Conservation (phyloP, 768 basidiomycete species). For the Trametes meyenii region DNA sequence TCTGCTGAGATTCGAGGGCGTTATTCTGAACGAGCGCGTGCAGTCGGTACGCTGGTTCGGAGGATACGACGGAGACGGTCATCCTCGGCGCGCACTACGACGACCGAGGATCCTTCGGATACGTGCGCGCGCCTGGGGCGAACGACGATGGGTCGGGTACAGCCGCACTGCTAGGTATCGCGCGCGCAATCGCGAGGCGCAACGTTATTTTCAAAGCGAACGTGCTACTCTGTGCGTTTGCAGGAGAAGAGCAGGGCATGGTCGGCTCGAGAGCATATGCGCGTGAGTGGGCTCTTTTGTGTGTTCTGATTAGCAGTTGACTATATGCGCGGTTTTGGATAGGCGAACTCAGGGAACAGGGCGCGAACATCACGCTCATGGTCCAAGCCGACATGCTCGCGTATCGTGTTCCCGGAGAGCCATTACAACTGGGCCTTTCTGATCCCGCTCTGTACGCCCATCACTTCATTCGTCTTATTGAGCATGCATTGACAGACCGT, state of each 20-base stretch:
- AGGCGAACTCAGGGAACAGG: constrained; percentile 61
- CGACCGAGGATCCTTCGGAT: constrained; percentile 86
- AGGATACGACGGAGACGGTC: constrained; percentile 61
- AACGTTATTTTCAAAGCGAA: constrained; percentile 70
- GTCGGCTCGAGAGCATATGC: constrained; percentile 79
- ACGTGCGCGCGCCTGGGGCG: constrained; percentile 62
- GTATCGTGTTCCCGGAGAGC: constrained; percentile 79
- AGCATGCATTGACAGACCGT: background rate
- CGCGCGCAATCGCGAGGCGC: constrained; percentile 67
- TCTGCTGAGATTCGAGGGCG: constrained; percentile 15
- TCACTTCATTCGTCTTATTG: background rate
- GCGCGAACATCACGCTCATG: constrained; percentile 79
- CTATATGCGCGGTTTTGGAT: background rate
- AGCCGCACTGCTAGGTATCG: constrained; percentile 74
- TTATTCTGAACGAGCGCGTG: background rate
- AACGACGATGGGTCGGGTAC: constrained; percentile 69
- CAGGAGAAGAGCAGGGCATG: constrained; percentile 93
- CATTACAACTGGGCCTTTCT: constrained; percentile 81
- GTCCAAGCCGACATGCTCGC: constrained; percentile 93
- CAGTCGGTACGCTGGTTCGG: constrained; percentile 59
- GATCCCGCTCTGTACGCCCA: constrained; percentile 47
- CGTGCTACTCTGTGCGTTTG: constrained; percentile 81
- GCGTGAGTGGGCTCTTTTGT: background rate
- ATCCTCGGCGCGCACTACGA: constrained; percentile 89
- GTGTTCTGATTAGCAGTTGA: background rate